phyloP scores from a whole-genome alignment of 208 protist species.

The Porcisia hertigi region DNA sequence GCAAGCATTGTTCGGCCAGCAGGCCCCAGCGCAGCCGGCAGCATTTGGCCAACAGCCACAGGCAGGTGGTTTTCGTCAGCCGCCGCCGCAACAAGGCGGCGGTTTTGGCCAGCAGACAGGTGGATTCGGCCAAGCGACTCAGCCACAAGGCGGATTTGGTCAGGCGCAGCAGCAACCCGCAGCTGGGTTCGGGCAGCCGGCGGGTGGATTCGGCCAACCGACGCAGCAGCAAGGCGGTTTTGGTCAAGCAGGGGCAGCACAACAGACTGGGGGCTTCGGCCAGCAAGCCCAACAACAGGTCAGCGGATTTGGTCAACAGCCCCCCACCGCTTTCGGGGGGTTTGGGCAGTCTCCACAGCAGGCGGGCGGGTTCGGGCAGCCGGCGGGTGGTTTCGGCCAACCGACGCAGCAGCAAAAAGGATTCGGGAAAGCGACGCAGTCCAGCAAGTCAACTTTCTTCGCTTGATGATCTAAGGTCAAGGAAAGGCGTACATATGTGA shows the following conservation, averaged over 20 bases:
- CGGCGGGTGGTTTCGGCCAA: too few species aligned
- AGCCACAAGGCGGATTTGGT: slow-evolving; percentile 25
- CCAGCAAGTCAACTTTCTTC: too few species aligned
- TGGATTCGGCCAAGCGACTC: slow-evolving; percentile 11
- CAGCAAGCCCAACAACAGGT: too few species aligned
- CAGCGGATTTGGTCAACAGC: too few species aligned
- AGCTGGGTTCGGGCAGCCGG: slow-evolving; percentile 51
- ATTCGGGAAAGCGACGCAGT: too few species aligned
- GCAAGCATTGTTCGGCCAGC: slow-evolving; percentile 56
- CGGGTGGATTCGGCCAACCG: slow-evolving; percentile 53
- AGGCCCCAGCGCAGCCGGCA: slow-evolving; percentile 7
- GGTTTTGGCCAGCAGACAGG: slow-evolving; percentile 28
- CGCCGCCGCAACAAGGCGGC: slow-evolving; percentile 9
- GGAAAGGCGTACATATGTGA: too few species aligned
- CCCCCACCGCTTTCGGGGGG: too few species aligned
- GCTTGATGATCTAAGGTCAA: too few species aligned
- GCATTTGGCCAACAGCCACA: slow-evolving; percentile 44
- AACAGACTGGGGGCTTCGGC: slow-evolving; percentile 25
- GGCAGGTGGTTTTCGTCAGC: slow-evolving; percentile 18
- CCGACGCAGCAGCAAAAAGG: too few species aligned
- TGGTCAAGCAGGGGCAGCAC: slow-evolving; percentile 5
- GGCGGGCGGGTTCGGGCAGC: too few species aligned
- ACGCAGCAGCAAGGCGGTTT: slow-evolving; percentile 14
- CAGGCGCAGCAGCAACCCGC: slow-evolving; percentile 33
- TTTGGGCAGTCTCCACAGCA: too few species aligned